Percentiles rank a stretch among this genome's conserved stretches.
phyloP scores from a whole-genome alignment of 257 asterid genomes.

The Plantago major region DNA sequence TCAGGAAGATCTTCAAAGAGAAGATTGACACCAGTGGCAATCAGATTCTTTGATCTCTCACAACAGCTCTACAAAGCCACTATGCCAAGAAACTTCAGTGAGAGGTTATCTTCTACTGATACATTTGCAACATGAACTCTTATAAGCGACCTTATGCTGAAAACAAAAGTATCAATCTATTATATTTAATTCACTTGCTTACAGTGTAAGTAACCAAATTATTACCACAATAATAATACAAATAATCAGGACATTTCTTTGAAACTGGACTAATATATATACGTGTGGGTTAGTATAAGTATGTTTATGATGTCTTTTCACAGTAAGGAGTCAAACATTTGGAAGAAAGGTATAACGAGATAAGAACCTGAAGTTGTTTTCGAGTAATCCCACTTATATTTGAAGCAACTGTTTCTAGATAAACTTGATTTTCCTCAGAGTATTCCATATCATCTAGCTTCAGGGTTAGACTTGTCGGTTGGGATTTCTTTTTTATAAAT shows the following conservation, averaged over 20 bases:
- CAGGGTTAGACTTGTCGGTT: conserved; percentile 30
- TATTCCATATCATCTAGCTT: conserved; percentile 31
- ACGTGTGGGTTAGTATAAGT: background rate
- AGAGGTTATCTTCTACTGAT: no score
- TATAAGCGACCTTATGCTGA: no score
- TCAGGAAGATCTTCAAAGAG: no score
- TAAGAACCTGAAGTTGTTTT: conserved; percentile 65
- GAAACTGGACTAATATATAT: background rate
- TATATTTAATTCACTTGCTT: no score
- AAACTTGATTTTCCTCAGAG: conserved; percentile 32
- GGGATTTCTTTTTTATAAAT: conserved; percentile 43
- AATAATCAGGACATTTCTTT: background rate
- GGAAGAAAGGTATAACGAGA: background rate
- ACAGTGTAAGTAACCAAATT: no score
- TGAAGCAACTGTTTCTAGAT: conserved; percentile 44
- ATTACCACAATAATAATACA: background rate
- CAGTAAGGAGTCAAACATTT: background rate
- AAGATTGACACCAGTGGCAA: no score
- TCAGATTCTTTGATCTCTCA: no score
- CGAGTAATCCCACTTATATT: conserved; percentile 68
- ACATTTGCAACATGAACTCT: no score
- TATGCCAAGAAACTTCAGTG: no score
- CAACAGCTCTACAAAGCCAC: no score
- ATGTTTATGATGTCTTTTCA: no score
- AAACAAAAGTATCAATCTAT: no score